These are phyloP conservation scores for Xylariales sp. DNA, from an alignment of 2,329 filamentous ascomycete species.

Conservation along the genomic window DNA sequence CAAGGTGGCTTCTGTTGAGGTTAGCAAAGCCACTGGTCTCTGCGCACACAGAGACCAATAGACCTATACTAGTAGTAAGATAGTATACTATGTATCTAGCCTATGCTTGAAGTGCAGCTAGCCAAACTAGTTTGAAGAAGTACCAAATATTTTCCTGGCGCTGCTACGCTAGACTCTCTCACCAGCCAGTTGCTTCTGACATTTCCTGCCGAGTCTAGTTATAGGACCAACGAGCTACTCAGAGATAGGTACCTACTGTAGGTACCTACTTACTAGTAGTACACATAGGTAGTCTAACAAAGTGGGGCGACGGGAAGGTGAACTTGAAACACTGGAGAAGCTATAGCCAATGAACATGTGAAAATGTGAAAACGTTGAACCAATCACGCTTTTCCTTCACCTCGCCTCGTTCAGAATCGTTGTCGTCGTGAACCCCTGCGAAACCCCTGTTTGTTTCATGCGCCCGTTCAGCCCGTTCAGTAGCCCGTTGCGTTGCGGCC, in stretches of 20 bases:
- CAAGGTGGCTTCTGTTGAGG: conserved; percentile 16
- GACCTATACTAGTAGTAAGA: neutral
- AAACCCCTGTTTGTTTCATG: conserved; percentile 18
- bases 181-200: too few relatives aligned
- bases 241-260: neutral
- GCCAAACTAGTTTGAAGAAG: neutral
- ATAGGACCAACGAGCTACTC: neutral
- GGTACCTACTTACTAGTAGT: too few relatives aligned
- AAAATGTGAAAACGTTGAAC: conserved; percentile 37
- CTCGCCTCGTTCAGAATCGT: neutral
- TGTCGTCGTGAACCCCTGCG: neutral
- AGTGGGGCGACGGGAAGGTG: conserved; percentile 23
- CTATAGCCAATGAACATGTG: conserved; percentile 36
- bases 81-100: too few relatives aligned
- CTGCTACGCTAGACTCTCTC: too few relatives aligned
- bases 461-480: too few relatives aligned
- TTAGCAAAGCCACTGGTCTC: conserved; percentile 11
- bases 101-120: neutral
- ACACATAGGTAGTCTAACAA: neutral
- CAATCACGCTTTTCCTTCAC: conserved; percentile 39
- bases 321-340: conserved; percentile 45
- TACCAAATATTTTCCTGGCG: neutral
- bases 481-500: too few relatives aligned
- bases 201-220: too few relatives aligned
- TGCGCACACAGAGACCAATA: conserved; percentile 21